Evolutionary conservation across 805 yeast genomes (phyloP), one percentile per base, ranked within the genome.

Genomic region (Diddensiella caesifluorescens): DNA sequence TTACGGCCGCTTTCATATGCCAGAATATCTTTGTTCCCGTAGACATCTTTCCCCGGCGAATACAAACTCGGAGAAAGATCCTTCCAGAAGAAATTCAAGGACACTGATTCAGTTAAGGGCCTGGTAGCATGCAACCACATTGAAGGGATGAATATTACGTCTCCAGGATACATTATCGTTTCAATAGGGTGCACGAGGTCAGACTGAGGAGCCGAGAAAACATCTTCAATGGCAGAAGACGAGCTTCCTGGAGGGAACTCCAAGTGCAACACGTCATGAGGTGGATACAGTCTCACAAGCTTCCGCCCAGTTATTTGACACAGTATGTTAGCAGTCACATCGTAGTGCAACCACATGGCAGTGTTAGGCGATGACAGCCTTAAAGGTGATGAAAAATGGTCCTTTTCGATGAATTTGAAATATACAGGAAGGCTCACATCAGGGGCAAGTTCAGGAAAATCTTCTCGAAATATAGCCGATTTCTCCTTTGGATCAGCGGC

Each of bases 41-140:
- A 63, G 10, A 63, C 55, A 41, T 65, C 69, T 27, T 52, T 52
- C 5, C 67, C 66, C 3, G 51, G 48, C 5, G 62, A 51, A 42
- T 65, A 64, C 15, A 41, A 35, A 13, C 25, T 36, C 6, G 43
- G 40, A 1, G 46, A 47, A 20, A 64, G 39, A 35, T 64, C 63
- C 30, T 56, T 57, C 67, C 67, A 64, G 45, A 64, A 64, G 22
- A 53, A 43, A 44, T 64, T 64, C 26, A 64, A 41, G 7, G 66
- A 61, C 7, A 64, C 54, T 22, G 66, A 60, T 13, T 62, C 53
- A 3, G 41, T 38, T 10, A 52, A 35, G 2, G 64, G 59, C n/a
- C 44, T 44, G 9, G 64, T 60, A 18, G 69, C 67, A 45, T 65
- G 68, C 3, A 63, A 47, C 70, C 70, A 65, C 54, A 60, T 48